A percentile compares a stretch with the other conserved stretches of the same genome.
phyloP scores from a whole-genome alignment of 805 yeast genomes.

The Huiozyma sinensis region DNA sequence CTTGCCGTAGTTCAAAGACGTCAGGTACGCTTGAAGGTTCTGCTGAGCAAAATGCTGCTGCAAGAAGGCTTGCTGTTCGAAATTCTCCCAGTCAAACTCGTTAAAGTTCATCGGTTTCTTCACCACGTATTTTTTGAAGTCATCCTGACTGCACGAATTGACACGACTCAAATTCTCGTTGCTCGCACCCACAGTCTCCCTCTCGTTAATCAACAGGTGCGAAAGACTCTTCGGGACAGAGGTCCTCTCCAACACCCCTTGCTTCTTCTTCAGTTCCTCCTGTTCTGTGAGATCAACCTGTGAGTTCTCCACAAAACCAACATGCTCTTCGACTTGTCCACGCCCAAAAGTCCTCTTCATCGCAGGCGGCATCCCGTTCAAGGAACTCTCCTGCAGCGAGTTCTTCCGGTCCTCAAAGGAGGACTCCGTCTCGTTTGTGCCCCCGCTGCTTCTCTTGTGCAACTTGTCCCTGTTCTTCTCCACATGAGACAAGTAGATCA shows the following conservation, averaged over 20 bases:
- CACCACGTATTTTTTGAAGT: slow-evolving; percentile 18
- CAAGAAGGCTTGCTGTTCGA: slow-evolving; percentile 27
- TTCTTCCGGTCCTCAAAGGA: background rate
- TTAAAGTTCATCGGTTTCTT: slow-evolving; percentile 24
- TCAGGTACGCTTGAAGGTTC: slow-evolving; percentile 25
- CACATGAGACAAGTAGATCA: slow-evolving; percentile 28
- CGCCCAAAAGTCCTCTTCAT: slow-evolving; percentile 35
- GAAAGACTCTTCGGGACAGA: slow-evolving; percentile 48
- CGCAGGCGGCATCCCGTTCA: slow-evolving; percentile 49
- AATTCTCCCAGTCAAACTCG: slow-evolving; percentile 28
- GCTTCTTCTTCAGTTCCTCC: slow-evolving; percentile 37
- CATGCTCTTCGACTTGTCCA: slow-evolving; percentile 24
- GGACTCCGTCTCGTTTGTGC: background rate
- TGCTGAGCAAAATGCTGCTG: slow-evolving; percentile 29
- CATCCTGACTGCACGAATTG: slow-evolving; percentile 1
- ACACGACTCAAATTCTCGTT: background rate
- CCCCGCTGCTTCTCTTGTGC: background rate
- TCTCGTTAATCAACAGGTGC: slow-evolving; percentile 36
- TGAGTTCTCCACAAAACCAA: slow-evolving; percentile 30
- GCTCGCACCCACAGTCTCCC: slow-evolving; percentile 4
- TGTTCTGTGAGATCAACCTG: slow-evolving; percentile 35
- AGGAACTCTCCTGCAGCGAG: background rate
- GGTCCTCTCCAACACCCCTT: slow-evolving; percentile 38
- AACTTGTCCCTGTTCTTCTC: background rate
- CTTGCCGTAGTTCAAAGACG: slow-evolving; percentile 12